Evolutionary conservation across 75 land plant genomes (phyloP).

Genomic region (Cryptomeria japonica): DNA sequence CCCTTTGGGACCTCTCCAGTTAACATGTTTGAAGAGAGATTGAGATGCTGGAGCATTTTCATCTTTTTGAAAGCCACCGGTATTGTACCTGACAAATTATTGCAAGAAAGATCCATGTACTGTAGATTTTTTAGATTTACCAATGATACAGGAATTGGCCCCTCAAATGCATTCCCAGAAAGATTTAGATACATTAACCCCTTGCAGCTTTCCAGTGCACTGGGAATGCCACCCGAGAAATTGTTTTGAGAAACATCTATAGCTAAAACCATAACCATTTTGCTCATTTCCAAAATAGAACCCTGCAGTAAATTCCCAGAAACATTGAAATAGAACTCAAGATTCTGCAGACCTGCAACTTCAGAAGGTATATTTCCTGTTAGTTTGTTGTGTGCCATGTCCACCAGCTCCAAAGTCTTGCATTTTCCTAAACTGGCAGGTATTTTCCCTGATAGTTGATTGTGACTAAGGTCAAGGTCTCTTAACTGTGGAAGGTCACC

Average conservation of each 20-base stretch:
- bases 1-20: conserved; percentile 7
- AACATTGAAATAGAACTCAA: not conserved
- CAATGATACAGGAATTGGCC: conserved; percentile 17
- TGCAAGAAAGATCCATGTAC: conserved; percentile 31
- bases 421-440: not conserved
- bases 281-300: conserved; percentile 7
- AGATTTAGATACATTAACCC: conserved; percentile 21
- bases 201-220: conserved; percentile 13
- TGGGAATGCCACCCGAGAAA: conserved; percentile 22
- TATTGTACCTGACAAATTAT: conserved; percentile 26
- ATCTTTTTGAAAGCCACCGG: conserved; percentile 17
- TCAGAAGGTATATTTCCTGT: not conserved
- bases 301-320: not conserved
- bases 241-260: conserved; percentile 25
- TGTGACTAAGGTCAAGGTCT: not conserved
- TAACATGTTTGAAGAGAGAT: conserved; percentile 17
- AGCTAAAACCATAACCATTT: conserved; percentile 19
- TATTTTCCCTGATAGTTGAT: not conserved
- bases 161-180: conserved; percentile 9
- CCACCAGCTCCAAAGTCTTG: not conserved
- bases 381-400: not conserved
- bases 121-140: conserved; percentile 24
- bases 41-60: conserved; percentile 1
- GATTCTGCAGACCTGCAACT: not conserved
- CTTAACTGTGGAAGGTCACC: not conserved